Conservation (phyloP, 768 basidiomycete genomes). For the Dacryopinax spathularia region DNA sequence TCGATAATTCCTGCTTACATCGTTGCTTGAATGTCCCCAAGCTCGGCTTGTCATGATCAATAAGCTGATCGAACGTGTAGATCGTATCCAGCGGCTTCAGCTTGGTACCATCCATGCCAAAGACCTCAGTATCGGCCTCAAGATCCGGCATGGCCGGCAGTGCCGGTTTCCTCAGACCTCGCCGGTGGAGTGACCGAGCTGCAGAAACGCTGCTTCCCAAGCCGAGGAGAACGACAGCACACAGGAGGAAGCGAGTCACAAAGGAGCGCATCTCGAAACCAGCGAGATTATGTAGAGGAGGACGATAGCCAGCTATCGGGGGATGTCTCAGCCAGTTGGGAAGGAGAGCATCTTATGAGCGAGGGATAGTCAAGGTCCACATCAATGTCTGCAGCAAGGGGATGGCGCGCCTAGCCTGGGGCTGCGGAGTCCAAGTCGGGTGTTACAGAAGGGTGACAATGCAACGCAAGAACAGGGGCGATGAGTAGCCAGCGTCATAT, state of each 20-base stretch:
- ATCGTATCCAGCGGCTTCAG: constrained; percentile 24
- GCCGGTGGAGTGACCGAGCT: background rate
- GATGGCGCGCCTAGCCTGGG: too few species aligned
- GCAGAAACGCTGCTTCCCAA: background rate
- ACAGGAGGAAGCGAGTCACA: background rate
- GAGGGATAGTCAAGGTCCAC: too few species aligned
- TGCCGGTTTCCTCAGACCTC: background rate
- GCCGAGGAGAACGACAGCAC: background rate
- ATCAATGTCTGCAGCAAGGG: too few species aligned
- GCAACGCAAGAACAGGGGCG: too few species aligned
- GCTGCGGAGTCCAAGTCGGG: too few species aligned
- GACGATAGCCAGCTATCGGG: background rate
- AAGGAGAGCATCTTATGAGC: too few species aligned
- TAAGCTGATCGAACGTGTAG: constrained; percentile 41
- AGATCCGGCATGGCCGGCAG: constrained; percentile 1
- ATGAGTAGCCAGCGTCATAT: too few species aligned
- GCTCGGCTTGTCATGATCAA: constrained; percentile 42
- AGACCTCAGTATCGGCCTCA: background rate
- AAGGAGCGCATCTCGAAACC: background rate
- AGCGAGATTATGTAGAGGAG: background rate
- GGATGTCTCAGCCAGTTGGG: background rate
- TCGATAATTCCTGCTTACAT: constrained; percentile 16
- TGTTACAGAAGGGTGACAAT: too few species aligned
- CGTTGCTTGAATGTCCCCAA: constrained; percentile 65
- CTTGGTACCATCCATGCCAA: constrained; percentile 7